phyloP scores from a whole-genome alignment of 2,329 filamentous ascomycete species.

The Sporothrix pallida region DNA sequence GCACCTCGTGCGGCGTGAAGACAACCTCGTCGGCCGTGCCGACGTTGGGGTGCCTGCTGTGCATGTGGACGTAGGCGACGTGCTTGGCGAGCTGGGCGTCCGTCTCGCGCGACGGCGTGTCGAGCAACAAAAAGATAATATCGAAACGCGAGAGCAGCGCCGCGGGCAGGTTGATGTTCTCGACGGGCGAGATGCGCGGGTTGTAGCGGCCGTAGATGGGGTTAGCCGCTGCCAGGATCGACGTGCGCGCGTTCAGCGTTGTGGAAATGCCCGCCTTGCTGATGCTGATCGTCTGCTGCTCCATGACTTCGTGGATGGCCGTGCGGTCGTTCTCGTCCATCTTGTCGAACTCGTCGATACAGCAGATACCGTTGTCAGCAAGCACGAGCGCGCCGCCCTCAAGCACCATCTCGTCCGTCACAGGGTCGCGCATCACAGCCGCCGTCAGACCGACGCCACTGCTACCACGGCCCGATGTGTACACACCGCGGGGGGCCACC shows the following conservation, averaged over 20 bases:
- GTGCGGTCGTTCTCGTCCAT: slow-evolving; percentile 85
- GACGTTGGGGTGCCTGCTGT: slow-evolving; percentile 86
- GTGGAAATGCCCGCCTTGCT: slow-evolving; percentile 74
- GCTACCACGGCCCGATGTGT: slow-evolving; percentile 80
- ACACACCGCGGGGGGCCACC: slow-evolving; percentile 89
- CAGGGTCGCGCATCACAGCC: slow-evolving; percentile 81
- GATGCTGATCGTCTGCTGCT: slow-evolving; percentile 85
- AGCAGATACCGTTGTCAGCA: slow-evolving; percentile 84
- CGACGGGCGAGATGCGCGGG: slow-evolving; percentile 92
- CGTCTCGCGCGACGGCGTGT: slow-evolving; percentile 85
- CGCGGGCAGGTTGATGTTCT: slow-evolving; percentile 99
- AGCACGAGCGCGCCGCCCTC: slow-evolving; percentile 80
- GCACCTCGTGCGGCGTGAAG: slow-evolving; percentile 90
- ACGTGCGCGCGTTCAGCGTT: slow-evolving; percentile 93
- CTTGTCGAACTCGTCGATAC: slow-evolving; percentile 87
- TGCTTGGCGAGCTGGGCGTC: slow-evolving; percentile 95
- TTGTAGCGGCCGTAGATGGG: slow-evolving; percentile 98
- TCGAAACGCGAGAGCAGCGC: slow-evolving; percentile 97
- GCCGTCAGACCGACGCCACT: slow-evolving; percentile 83
- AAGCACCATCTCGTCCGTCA: slow-evolving; percentile 83
- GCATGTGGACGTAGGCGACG: slow-evolving; percentile 96
- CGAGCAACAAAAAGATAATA: slow-evolving; percentile 93
- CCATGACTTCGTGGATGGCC: slow-evolving; percentile 87
- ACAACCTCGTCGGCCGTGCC: slow-evolving; percentile 62
- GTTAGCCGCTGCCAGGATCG: slow-evolving; percentile 94